phyloP scores from a whole-genome alignment of 495 filamentous ascomycete genomes.

The Penicillium diatomitis region DNA sequence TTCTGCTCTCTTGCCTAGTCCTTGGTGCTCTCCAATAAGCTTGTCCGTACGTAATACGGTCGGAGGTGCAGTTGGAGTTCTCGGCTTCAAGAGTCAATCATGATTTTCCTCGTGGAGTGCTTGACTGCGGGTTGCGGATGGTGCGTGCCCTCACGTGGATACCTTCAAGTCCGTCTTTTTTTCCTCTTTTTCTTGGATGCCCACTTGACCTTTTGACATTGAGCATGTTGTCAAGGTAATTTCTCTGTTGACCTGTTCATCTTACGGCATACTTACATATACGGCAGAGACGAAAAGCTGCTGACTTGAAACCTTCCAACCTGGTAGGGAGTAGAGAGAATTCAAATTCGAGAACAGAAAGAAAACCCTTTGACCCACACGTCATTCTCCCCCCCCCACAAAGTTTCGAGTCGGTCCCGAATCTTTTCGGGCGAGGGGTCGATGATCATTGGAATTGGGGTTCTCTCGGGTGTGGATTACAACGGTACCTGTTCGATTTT shows the following conservation, averaged over 20 bases:
- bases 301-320: too few species aligned
- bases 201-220: too few species aligned
- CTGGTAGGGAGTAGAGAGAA: background rate
- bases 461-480: background rate
- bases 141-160: background rate
- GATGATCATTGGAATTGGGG: background rate
- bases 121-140: background rate
- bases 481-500: too few species aligned
- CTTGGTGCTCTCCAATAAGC: slow-evolving; percentile 9
- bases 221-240: too few species aligned
- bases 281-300: too few species aligned
- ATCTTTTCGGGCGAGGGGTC: background rate
- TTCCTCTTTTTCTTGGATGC: too few species aligned
- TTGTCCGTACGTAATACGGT: slow-evolving; percentile 18
- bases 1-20: too few species aligned
- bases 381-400: slow-evolving; percentile 11
- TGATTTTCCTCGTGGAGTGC: slow-evolving; percentile 2
- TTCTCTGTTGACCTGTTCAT: too few species aligned
- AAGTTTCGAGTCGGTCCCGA: slow-evolving; percentile 1
- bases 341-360: background rate
- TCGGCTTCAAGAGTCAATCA: slow-evolving; percentile 21
- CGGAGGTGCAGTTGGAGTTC: slow-evolving; percentile 14
- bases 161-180: background rate
- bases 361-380: slow-evolving; percentile 7
- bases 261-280: too few species aligned